phyloP scores from a whole-genome alignment of 2,329 filamentous ascomycete species.

The Cercospora sojina region DNA sequence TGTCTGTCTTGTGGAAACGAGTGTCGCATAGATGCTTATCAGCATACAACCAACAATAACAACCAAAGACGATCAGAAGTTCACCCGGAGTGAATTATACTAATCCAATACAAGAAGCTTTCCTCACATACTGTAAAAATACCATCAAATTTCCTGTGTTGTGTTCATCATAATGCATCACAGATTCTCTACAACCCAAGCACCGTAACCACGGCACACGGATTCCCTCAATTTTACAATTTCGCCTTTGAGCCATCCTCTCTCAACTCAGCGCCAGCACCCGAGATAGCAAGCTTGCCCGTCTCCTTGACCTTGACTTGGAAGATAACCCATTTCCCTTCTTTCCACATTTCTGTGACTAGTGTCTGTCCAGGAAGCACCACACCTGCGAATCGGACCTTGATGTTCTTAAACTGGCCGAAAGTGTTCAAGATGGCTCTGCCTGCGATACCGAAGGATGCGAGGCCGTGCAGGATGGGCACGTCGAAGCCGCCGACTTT shows the following conservation, averaged over 20 bases:
- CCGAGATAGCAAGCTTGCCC: constrained; percentile 81
- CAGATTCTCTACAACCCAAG: constrained; percentile 4
- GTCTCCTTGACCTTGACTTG: constrained; percentile 90
- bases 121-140: not conserved
- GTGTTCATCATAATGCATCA: not conserved
- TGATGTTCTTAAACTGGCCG: constrained; percentile 84
- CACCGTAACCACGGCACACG: not conserved
- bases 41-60: not conserved
- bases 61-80: not conserved
- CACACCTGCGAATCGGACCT: constrained; percentile 84
- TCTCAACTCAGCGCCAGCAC: constrained; percentile 74
- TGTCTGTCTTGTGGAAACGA: not conserved
- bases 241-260: constrained; percentile 49
- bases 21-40: not conserved
- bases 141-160: not conserved
- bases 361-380: constrained; percentile 88
- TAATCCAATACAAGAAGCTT: not conserved
- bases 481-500: constrained; percentile 93
- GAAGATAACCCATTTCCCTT: constrained; percentile 75
- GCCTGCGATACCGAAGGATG: constrained; percentile 85
- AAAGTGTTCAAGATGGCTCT: constrained; percentile 87
- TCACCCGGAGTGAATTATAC: not conserved
- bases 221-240: constrained; percentile 39
- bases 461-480: constrained; percentile 95
- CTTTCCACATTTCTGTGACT: constrained; percentile 92